Percentiles rank a stretch among this genome's conserved stretches.
Evolutionary conservation across 495 filamentous ascomycete species (phyloP).

Genomic region (Bryoglossum gracile): DNA sequence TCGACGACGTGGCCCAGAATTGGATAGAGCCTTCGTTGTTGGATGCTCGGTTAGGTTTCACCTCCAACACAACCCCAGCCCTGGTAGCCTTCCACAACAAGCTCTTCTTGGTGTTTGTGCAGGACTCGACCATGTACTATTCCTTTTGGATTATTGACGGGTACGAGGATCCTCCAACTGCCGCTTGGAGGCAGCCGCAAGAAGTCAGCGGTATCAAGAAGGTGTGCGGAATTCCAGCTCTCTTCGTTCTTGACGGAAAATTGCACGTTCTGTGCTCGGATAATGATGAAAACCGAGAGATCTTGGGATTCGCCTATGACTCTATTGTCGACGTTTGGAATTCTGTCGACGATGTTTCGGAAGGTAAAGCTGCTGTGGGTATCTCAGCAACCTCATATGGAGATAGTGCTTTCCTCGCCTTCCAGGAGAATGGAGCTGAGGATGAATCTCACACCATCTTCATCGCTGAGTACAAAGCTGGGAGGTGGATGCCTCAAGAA

Average conservation of each 20-base stretch:
- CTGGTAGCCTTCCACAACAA: conserved; percentile 28
- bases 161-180: conserved; percentile 9
- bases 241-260: conserved; percentile 23
- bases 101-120: conserved; percentile 26
- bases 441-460: conserved; percentile 20
- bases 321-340: conserved; percentile 20
- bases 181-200: conserved; percentile 19
- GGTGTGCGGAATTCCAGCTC: conserved; percentile 25
- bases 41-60: conserved; percentile 2
- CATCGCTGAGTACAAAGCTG: conserved; percentile 23
- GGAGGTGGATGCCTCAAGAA: conserved; percentile 24
- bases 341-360: conserved; percentile 23
- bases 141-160: conserved; percentile 18
- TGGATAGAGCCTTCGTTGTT: conserved; percentile 20
- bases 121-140: conserved; percentile 19
- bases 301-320: conserved; percentile 23
- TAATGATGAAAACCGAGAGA: conserved; percentile 20
- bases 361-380: conserved; percentile 24
- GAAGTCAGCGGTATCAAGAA: conserved; percentile 8
- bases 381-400: conserved; percentile 28
- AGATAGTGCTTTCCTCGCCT: conserved; percentile 26
- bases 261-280: conserved; percentile 24
- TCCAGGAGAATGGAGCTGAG: conserved; percentile 20
- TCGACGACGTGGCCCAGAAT: conserved; percentile 15
- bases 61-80: conserved; percentile 20